Conservation (phyloP, 1,284 basidiomycete genomes). For the Amylostereum areolatum region DNA sequence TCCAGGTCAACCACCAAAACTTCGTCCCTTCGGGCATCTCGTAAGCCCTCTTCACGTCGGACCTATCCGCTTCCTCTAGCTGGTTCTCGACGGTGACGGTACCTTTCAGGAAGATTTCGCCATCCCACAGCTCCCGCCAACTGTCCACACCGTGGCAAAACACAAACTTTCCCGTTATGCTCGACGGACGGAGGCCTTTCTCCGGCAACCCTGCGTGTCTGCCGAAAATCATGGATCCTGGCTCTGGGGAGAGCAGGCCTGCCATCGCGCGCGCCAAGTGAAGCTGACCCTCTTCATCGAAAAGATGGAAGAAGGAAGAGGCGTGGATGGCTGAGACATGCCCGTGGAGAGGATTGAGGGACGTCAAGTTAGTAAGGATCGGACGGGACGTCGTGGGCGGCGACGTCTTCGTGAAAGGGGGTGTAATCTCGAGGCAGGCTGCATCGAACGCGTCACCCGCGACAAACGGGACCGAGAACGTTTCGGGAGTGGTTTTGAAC, state of each 20-base stretch:
- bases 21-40: background rate
- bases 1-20: slow-evolving; percentile 1
- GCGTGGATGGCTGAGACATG: slow-evolving; percentile 37
- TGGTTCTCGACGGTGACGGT: slow-evolving; percentile 18
- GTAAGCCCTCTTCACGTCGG: background rate
- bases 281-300: slow-evolving; percentile 31
- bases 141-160: slow-evolving; percentile 21
- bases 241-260: slow-evolving; percentile 26
- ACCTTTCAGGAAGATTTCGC: slow-evolving; percentile 5
- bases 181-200: background rate
- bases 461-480: slow-evolving; percentile 36
- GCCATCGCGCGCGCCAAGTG: slow-evolving; percentile 30
- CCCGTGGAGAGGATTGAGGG: slow-evolving; percentile 34
- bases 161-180: background rate
- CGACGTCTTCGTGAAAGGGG: slow-evolving; percentile 17
- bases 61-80: slow-evolving; percentile 14
- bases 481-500: slow-evolving; percentile 18
- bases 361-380: slow-evolving; percentile 24
- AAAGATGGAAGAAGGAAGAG: slow-evolving; percentile 42
- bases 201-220: slow-evolving; percentile 12
- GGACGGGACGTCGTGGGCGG: slow-evolving; percentile 19
- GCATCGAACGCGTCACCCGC: slow-evolving; percentile 34
- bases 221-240: slow-evolving; percentile 28
- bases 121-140: slow-evolving; percentile 27
- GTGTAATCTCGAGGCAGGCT: slow-evolving; percentile 20